Conservation (phyloP, 1,139 yeast species). For the Saccharomyces pastorianus region DNA sequence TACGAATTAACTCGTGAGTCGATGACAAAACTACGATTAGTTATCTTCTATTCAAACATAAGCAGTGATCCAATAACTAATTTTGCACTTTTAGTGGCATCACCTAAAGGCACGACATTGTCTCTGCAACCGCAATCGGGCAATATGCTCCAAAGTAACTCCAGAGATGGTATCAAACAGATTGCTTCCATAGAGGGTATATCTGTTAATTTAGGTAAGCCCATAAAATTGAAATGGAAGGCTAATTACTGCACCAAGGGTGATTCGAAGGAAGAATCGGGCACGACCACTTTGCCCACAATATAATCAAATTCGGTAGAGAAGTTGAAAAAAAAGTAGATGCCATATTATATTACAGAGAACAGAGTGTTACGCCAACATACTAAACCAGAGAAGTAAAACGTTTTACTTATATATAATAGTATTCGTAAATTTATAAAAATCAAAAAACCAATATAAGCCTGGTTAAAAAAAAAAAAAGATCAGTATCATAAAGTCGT, state of each 20-base stretch:
- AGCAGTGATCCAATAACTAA: conserved; percentile 41
- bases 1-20: conserved; percentile 38
- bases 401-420: neutral
- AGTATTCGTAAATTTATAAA: neutral
- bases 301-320: conserved; percentile 11
- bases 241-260: conserved; percentile 49
- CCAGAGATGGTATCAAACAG: conserved; percentile 43
- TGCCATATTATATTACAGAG: neutral
- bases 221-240: conserved; percentile 78
- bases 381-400: neutral
- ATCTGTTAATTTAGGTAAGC: conserved; percentile 26
- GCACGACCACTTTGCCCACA: conserved; percentile 40
- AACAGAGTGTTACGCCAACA: neutral
- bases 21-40: conserved; percentile 39
- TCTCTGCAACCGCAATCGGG: conserved; percentile 64
- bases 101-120: conserved; percentile 64
- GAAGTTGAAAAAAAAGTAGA: neutral
- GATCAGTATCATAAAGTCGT: neutral
- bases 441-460: neutral
- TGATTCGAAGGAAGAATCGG: conserved; percentile 45
- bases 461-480: neutral
- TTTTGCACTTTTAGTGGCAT: conserved; percentile 70
- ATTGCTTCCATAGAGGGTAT: conserved; percentile 44
- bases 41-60: conserved; percentile 37
- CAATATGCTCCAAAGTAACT: conserved; percentile 44